Conservation (phyloP, 192 early-diverging fungal species). For the Spinellus fusiger region DNA sequence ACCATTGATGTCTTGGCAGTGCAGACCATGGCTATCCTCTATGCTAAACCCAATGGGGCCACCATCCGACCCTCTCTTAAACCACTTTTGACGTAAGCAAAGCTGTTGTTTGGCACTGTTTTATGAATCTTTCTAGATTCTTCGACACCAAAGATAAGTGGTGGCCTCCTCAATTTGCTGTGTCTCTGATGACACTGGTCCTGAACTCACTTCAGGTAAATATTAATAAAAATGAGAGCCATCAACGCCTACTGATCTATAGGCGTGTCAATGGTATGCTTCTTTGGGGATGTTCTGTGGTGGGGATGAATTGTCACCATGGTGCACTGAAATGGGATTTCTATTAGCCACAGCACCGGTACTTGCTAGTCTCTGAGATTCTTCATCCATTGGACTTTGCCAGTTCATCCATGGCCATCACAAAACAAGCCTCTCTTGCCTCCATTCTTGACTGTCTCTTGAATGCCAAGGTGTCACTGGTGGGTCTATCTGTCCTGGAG, state of each 20-base stretch:
- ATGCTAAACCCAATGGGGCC: constrained; percentile 9
- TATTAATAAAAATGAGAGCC: constrained; percentile 2
- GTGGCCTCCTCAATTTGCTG: constrained; percentile 29
- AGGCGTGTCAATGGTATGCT: too few species aligned
- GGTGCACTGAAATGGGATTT: too few species aligned
- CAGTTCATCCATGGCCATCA: background rate
- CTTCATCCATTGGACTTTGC: constrained; percentile 33
- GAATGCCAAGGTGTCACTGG: constrained; percentile 30
- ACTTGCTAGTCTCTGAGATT: constrained; percentile 44
- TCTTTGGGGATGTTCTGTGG: too few species aligned
- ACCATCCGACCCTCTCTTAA: constrained; percentile 12
- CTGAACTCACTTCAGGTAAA: constrained; percentile 30
- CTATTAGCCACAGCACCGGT: constrained; percentile 43
- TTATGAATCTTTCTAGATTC: constrained; percentile 8
- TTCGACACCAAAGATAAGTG: constrained; percentile 21
- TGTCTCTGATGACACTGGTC: constrained; percentile 17
- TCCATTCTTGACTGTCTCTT: constrained; percentile 38
- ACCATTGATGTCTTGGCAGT: constrained; percentile 8
- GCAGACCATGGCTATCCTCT: constrained; percentile 1
- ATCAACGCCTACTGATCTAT: too few species aligned
- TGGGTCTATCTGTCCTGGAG: constrained; percentile 47
- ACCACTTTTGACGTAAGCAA: constrained; percentile 17
- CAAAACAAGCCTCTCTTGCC: constrained; percentile 35
- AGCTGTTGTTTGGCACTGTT: background rate
- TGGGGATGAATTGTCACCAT: too few species aligned